These are phyloP conservation scores for Claviceps sp. DNA, from an alignment of 2,329 filamentous ascomycete genomes.

Conservation along the genomic window DNA sequence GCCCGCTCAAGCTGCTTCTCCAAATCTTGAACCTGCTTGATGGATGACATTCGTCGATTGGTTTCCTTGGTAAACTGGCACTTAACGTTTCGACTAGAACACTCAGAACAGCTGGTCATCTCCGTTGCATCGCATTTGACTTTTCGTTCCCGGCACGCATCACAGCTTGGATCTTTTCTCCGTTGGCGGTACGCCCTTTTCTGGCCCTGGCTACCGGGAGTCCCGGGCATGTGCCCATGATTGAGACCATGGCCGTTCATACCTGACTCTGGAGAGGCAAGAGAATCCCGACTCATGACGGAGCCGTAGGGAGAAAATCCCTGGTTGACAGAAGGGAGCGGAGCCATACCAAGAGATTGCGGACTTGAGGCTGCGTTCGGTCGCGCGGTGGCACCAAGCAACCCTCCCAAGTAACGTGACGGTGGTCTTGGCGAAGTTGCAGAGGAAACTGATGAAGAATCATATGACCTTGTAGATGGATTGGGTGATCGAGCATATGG, in stretches of 20 bases:
- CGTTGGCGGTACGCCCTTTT: conserved; percentile 91
- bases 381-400: conserved; percentile 39
- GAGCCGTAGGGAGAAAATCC: conserved; percentile 40
- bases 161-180: conserved; percentile 92
- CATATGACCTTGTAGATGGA: conserved; percentile 47
- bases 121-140: conserved; percentile 93
- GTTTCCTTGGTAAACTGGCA: conserved; percentile 99
- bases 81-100: conserved; percentile 89
- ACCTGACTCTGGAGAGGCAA: conserved; percentile 45
- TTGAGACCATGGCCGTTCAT: conserved; percentile 36
- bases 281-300: conserved; percentile 44
- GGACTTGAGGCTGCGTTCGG: conserved; percentile 34
- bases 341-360: conserved; percentile 40
- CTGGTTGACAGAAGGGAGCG: conserved; percentile 33
- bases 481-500: conserved; percentile 48
- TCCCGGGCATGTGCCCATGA: conserved; percentile 24
- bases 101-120: conserved; percentile 91
- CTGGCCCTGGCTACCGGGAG: conserved; percentile 47
- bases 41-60: conserved; percentile 95
- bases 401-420: conserved; percentile 36
- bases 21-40: conserved; percentile 96
- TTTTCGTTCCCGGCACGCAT: conserved; percentile 81
- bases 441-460: conserved; percentile 50
- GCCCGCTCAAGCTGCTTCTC: conserved; percentile 79
- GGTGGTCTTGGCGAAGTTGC: conserved; percentile 44